phyloP scores from a whole-genome alignment of 2,329 filamentous ascomycete genomes.

The Aspergillaceae sp. region DNA sequence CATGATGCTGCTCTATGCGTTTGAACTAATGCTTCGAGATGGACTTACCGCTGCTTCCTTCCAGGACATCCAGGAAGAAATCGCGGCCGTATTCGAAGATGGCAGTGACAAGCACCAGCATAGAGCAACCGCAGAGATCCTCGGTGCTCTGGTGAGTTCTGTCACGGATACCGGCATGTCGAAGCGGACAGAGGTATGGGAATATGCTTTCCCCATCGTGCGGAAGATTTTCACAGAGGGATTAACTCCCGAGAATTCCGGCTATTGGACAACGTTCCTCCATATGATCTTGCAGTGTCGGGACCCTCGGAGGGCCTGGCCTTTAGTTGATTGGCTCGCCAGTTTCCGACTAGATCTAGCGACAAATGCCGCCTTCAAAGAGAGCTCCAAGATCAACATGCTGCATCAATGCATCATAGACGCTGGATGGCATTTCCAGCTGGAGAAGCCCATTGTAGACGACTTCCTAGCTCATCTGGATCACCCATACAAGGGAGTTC shows the following conservation, averaged over 20 bases:
- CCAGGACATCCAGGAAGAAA: slow-evolving; percentile 77
- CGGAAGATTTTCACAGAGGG: slow-evolving; percentile 81
- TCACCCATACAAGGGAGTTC: slow-evolving; percentile 94
- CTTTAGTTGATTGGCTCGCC: slow-evolving; percentile 72
- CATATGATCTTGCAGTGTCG: slow-evolving; percentile 82
- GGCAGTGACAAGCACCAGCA: slow-evolving; percentile 97
- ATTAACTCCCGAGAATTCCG: slow-evolving; percentile 84
- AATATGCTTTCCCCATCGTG: slow-evolving; percentile 81
- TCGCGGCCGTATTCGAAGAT: slow-evolving; percentile 71
- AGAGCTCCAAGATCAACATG: slow-evolving; percentile 89
- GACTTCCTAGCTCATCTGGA: slow-evolving; percentile 88
- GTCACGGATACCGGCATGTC: slow-evolving; percentile 69
- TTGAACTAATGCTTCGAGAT: slow-evolving; percentile 73
- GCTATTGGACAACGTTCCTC: slow-evolving; percentile 91
- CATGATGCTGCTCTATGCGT: slow-evolving; percentile 77
- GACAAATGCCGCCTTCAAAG: slow-evolving; percentile 96
- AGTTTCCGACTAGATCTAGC: slow-evolving; percentile 86
- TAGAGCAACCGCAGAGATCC: slow-evolving; percentile 85
- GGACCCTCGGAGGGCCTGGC: slow-evolving; percentile 79
- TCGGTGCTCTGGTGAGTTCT: slow-evolving; percentile 74
- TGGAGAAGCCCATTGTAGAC: slow-evolving; percentile 76
- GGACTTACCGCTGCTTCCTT: slow-evolving; percentile 69
- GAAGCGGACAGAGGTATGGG: slow-evolving; percentile 71
- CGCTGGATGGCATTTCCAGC: slow-evolving; percentile 90
- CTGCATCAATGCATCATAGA: slow-evolving; percentile 82